Base-by-base conservation (phyloP, 2,329 filamentous ascomycete species). In the Penicillium rolfsii region DNA sequence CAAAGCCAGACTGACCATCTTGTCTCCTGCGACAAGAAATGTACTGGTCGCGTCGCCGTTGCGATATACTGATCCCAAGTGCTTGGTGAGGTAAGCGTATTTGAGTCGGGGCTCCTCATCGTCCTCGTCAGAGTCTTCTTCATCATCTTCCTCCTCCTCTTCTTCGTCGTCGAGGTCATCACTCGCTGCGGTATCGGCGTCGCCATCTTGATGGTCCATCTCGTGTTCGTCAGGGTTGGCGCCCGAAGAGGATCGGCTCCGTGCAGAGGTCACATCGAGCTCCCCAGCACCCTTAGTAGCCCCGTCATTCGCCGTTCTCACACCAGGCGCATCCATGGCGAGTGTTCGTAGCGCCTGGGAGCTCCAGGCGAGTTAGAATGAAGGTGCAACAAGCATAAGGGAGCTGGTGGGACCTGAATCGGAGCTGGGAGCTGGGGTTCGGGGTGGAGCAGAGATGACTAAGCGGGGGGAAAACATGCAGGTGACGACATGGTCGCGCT, bases 71-170 rank as follows among this genome's bases (percentile, higher is more conserved):
- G 89, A 82, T 28, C 85, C 87, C 63, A 99, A 80, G 70, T 89
- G 89, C 62, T 88, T 89, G 7, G 95, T 98, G 68, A 98, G 80
- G 52, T 92, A 89, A 54, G 89, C 90, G 76, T 97, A 97, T 78
- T 99, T 99, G 70, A 99, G 85, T 72, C 89, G 90, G 30, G 95
- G 96, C 77, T 98, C 94, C 19, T 98, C 94, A 5, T 97, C 93
- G 3, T 95, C 93, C 0, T 93, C 91, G 0, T 96, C 91, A 0
- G 90, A 88, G 0, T 91, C 89, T 0, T 92, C 89, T 0, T 88
- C 87, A 0, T 87, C 85, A 0, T 88, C 86, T 0, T 87, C 85
- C 0, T 77, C 78, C 3, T 77, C 76, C 2, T 77, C 76, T 4
- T 75, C 76, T 30, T 73, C 71, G n/a, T 71, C 71, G 3, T 71